phyloP scores from a whole-genome alignment of 176 grass and related monocot genomes.

The Metroxylon sagu region DNA sequence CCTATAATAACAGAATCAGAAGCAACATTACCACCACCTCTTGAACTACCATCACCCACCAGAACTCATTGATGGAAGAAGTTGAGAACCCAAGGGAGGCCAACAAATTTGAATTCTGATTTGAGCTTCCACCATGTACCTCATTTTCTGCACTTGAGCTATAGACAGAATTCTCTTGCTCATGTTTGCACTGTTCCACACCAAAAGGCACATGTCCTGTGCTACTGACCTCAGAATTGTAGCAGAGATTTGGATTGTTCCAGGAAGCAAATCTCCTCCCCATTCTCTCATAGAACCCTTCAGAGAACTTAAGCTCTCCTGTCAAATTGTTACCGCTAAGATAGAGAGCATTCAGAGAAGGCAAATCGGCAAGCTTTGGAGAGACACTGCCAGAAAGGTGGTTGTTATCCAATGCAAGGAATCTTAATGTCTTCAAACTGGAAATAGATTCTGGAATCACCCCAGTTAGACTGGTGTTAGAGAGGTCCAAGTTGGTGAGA shows the following conservation, averaged over 20 bases:
- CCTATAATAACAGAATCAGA: conserved; percentile 32
- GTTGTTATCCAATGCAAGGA: conserved; percentile 76
- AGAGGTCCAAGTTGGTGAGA: conserved; percentile 67
- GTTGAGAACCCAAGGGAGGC: conserved; percentile 16
- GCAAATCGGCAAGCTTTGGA: conserved; percentile 36
- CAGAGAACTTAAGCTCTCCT: conserved; percentile 47
- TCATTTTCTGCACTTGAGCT: conserved; percentile 8
- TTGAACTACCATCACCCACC: conserved; percentile 29
- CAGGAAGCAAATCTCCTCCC: conserved; percentile 80
- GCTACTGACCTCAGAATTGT: conserved; percentile 11
- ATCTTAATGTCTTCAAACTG: conserved; percentile 42
- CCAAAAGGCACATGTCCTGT: conserved; percentile 23
- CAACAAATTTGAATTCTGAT: conserved; percentile 39
- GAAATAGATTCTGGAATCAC: conserved; percentile 53
- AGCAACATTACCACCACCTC: conserved; percentile 10
- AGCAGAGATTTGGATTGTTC: conserved; percentile 81
- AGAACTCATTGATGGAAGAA: conserved; percentile 6
- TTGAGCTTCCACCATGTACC: conserved; percentile 20
- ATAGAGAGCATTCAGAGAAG: conserved; percentile 61
- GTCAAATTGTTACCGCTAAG: conserved; percentile 86
- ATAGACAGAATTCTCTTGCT: conserved; percentile 2
- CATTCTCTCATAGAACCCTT: conserved; percentile 63
- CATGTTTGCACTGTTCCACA: conserved; percentile 39
- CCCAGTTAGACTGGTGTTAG: conserved; percentile 33
- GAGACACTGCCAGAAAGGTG: conserved; percentile 46